phyloP scores from a whole-genome alignment of 495 filamentous ascomycete species.

The Cercophora samala region DNA sequence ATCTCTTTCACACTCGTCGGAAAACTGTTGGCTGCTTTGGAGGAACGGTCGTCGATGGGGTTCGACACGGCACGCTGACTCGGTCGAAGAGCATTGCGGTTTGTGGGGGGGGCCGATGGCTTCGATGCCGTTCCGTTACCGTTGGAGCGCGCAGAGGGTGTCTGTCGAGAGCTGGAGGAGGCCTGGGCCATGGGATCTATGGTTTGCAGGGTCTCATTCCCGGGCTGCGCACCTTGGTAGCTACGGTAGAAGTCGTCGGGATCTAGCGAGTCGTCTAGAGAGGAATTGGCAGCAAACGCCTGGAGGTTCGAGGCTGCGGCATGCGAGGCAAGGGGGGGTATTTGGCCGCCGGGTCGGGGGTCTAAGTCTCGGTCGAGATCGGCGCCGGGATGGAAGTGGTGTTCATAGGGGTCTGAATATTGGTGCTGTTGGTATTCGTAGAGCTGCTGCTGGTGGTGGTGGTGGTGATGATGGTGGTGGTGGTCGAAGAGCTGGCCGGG shows the following conservation, averaged over 20 bases:
- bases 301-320: conserved; percentile 36
- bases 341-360: conserved; percentile 13
- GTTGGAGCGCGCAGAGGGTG: conserved; percentile 35
- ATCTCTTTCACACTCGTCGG: conserved; percentile 55
- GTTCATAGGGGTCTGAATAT: conserved; percentile 9
- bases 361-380: conserved; percentile 13
- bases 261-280: conserved; percentile 38
- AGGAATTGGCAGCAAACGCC: conserved; percentile 37
- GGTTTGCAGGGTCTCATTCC: conserved; percentile 23
- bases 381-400: conserved; percentile 14
- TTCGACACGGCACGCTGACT: conserved; percentile 48
- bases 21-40: conserved; percentile 27
- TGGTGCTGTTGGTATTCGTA: conserved; percentile 14
- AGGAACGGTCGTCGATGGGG: conserved; percentile 43
- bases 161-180: conserved; percentile 28
- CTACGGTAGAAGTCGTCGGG: conserved; percentile 54
- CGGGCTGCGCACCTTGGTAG: conserved; percentile 41
- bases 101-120: conserved; percentile 30
- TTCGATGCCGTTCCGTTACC: conserved; percentile 39
- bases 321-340: conserved; percentile 34
- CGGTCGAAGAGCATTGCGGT: conserved; percentile 31
- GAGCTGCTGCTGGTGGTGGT: conserved; percentile 20
- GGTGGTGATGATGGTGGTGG: conserved; percentile 28
- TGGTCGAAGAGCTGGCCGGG: conserved; percentile 28
- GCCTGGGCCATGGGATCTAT: conserved; percentile 33